phyloP scores from a whole-genome alignment of 2,329 filamentous ascomycete genomes.

The Zymoseptoria ardabiliae region DNA sequence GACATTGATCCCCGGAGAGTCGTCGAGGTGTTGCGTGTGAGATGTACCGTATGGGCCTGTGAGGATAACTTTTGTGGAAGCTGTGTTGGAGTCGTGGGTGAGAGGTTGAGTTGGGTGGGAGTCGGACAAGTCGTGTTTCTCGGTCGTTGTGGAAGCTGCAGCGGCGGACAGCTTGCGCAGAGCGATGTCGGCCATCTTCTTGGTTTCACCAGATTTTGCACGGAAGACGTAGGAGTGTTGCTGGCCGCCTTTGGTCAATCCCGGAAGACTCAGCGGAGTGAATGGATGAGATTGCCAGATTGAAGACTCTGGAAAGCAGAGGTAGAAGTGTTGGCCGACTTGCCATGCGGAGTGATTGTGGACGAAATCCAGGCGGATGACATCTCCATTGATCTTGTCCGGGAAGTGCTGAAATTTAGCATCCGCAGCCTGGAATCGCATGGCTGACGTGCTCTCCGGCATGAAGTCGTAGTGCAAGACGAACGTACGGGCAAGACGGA shows the following conservation, averaged over 20 bases:
- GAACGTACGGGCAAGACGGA: constrained; percentile 19
- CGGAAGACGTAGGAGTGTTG: constrained; percentile 30
- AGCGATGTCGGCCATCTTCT: constrained; percentile 43
- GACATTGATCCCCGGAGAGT: background rate
- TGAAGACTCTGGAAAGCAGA: constrained; percentile 57
- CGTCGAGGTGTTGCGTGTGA: background rate
- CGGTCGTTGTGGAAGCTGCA: background rate
- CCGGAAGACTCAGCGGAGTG: constrained; percentile 52
- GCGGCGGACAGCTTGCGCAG: constrained; percentile 46
- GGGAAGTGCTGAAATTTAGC: constrained; percentile 46
- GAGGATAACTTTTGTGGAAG: constrained; percentile 4
- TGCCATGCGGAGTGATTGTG: constrained; percentile 54
- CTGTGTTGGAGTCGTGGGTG: background rate
- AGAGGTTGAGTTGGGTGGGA: constrained; percentile 36
- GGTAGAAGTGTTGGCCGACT: constrained; percentile 63
- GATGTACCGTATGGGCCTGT: background rate
- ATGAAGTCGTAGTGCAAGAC: constrained; percentile 9
- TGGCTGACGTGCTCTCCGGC: constrained; percentile 1
- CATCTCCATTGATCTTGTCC: constrained; percentile 12
- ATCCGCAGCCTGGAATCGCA: constrained; percentile 44
- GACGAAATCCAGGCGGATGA: constrained; percentile 58
- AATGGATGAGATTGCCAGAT: constrained; percentile 69
- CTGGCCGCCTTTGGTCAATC: constrained; percentile 10
- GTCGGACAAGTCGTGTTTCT: background rate
- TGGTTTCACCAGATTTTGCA: constrained; percentile 47